Base-by-base conservation (phyloP, 2,329 filamentous ascomycete species). In the Cytospora piceae region DNA sequence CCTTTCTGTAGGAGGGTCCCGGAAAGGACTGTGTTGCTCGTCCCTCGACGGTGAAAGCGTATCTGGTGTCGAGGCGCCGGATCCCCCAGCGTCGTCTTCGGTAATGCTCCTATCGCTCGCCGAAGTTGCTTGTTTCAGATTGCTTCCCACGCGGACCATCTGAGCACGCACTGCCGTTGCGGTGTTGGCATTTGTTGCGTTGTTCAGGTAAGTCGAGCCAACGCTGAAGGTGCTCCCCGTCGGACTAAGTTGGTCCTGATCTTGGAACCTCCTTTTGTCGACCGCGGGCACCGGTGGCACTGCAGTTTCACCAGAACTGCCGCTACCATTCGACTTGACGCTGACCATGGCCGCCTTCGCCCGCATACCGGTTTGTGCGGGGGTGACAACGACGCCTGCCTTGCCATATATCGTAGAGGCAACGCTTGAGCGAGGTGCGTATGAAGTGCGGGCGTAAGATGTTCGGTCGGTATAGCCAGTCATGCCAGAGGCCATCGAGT, bases 321-420 rank as follows among this genome's bases (percentile, higher is more conserved):
- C 87, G 64, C 81, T 83, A 24, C 84, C 85, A 64, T 79, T 82
- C 8, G 91, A 90, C 77, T 93, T 95, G 70, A 99, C 93, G 72
- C 92, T 97, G 75, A 99, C 93, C 74, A 98, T 90, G 42, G 93
- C 94, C 12, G 95, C 93, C 78, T 95, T 96, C 69, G 91, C 91
- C 67, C 93, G 88, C 74, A 94, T 91, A 66, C 92, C 91, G 61
- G 93, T 95, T 73, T 95, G 93, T 0, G 93, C 93, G 0, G 94
- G 90, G 82, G 91, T 74, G 83, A 93, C 71, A 46, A 97, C 87
- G 61, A 96, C 88, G 20, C 92, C 93, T 73, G 96, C 93, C 80
- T 94, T 94, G 70, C 93, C 91, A 75, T 97, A 98, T 61, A 97
- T 93, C 24, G 94, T 97, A 1, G 94, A 97, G 4, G 93, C 94